Evolutionary conservation across 176 grass and related monocot genomes (phyloP).

Genomic region (Zoysia pacifica): DNA sequence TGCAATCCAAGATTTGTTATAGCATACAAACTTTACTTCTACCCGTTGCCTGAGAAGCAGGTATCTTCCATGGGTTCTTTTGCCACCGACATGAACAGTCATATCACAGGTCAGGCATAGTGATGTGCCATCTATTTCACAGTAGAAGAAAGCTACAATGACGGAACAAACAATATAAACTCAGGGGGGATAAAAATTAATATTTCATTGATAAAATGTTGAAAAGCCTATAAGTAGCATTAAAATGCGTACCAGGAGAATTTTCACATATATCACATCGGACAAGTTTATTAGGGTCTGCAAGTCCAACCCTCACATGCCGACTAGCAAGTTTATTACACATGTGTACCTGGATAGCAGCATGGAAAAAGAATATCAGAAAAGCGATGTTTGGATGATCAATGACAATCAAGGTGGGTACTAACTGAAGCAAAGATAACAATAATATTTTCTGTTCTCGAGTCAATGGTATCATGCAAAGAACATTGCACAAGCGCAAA

Average conservation of each 20-base stretch:
- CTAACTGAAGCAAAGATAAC: not conserved
- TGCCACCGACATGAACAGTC: constrained; percentile 98
- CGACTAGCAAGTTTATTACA: constrained; percentile 99
- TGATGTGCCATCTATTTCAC: constrained; percentile 95
- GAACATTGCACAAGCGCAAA: not conserved
- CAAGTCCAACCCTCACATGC: constrained; percentile 98
- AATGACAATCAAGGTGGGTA: constrained; percentile 1
- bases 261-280: constrained; percentile 99
- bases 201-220: not conserved
- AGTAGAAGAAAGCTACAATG: constrained; percentile 94
- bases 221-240: not conserved
- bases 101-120: constrained; percentile 94
- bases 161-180: constrained; percentile 10
- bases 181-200: not conserved
- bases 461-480: not conserved
- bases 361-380: constrained; percentile 21
- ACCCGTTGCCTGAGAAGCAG: constrained; percentile 91
- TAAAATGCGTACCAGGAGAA: constrained; percentile 61
- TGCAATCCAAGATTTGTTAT: constrained; percentile 12
- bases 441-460: not conserved
- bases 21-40: constrained; percentile 61
- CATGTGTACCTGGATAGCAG: constrained; percentile 83
- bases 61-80: constrained; percentile 88
- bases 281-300: constrained; percentile 76
- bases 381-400: not conserved